Evolutionary conservation across 768 basidiomycete species (phyloP).

Genomic region (Podaxis sp.): DNA sequence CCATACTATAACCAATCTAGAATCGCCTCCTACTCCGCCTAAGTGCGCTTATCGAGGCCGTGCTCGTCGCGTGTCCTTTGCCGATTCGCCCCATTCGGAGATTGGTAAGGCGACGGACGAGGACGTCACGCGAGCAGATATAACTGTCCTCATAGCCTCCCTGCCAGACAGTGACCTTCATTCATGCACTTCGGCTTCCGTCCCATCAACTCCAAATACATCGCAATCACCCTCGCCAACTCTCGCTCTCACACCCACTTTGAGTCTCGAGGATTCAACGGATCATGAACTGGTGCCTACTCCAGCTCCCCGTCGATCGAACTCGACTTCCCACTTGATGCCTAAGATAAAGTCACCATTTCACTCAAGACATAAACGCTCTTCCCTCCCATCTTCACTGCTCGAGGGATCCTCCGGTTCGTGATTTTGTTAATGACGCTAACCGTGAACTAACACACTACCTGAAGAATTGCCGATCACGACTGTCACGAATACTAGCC

Average conservation of each 20-base stretch:
- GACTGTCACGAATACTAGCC: neutral
- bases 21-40: constrained; percentile 21
- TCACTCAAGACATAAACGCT: constrained; percentile 1
- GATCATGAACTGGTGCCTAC: neutral
- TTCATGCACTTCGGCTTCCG: neutral
- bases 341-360: constrained; percentile 14
- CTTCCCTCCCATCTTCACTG: neutral
- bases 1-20: constrained; percentile 14
- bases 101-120: neutral
- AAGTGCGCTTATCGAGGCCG: constrained; percentile 16
- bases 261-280: constrained; percentile 10
- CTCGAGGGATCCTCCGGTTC: neutral
- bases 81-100: constrained; percentile 19
- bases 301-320: neutral
- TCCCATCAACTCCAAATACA: neutral
- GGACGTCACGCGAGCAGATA: neutral
- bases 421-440: neutral
- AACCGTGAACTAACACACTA: neutral
- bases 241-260: constrained; percentile 13
- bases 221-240: constrained; percentile 13
- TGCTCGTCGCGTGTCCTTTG: constrained; percentile 31
- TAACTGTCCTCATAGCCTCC: neutral
- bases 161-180: neutral
- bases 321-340: constrained; percentile 10
- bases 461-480: neutral